Percentiles rank a stretch among this genome's conserved stretches.
phyloP scores from a whole-genome alignment of 257 asterid genomes.

The Osmanthus fragrans region DNA sequence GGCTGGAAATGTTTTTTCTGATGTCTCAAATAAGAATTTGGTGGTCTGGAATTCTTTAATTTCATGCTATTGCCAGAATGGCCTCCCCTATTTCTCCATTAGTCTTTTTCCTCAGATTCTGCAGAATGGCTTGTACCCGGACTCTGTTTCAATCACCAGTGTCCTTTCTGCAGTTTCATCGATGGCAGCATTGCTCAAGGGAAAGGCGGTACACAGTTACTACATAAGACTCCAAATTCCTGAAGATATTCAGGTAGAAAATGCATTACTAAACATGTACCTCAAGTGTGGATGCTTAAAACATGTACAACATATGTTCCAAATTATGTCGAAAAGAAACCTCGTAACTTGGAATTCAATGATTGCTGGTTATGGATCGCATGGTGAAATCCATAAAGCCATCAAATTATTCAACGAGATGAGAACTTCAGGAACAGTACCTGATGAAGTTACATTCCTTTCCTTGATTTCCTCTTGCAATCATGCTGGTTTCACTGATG shows the following conservation, averaged over 20 bases:
- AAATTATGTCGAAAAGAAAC: constrained; percentile 45
- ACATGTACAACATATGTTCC: constrained; percentile 53
- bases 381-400: constrained; percentile 66
- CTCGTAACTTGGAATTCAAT: constrained; percentile 75
- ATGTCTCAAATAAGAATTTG: constrained; percentile 53
- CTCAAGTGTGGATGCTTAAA: constrained; percentile 69
- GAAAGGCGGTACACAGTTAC: constrained; percentile 69
- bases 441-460: constrained; percentile 78
- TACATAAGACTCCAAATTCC: constrained; percentile 43
- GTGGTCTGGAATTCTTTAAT: constrained; percentile 82
- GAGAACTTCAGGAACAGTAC: constrained; percentile 47
- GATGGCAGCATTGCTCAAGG: constrained; percentile 62
- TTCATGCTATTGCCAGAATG: constrained; percentile 64
- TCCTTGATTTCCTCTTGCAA: constrained; percentile 83
- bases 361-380: constrained; percentile 83
- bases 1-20: constrained; percentile 48
- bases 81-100: constrained; percentile 51
- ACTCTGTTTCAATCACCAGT: constrained; percentile 57
- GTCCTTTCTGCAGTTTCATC: constrained; percentile 68
- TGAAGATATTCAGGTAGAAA: constrained; percentile 60
- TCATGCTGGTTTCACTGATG: constrained; percentile 63
- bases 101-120: constrained; percentile 58
- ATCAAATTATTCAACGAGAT: constrained; percentile 55
- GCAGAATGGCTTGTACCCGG: constrained; percentile 56
- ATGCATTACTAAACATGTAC: constrained; percentile 73